These are phyloP conservation scores for Pseudocercospora pini-densiflorae DNA, from an alignment of 2,329 filamentous ascomycete genomes.

Conservation along the genomic window DNA sequence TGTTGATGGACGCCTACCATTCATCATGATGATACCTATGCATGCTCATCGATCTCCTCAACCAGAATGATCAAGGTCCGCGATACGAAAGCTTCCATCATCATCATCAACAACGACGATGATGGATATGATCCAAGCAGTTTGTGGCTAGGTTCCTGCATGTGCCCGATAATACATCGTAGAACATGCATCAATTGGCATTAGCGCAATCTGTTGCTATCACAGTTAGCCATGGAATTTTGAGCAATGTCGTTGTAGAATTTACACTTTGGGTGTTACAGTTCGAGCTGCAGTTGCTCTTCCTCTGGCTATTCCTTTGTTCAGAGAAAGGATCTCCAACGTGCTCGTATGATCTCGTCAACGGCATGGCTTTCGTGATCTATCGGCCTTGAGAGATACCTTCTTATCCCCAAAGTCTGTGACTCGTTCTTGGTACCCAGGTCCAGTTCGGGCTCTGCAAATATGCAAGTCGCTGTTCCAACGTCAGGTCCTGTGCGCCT, in stretches of 20 bases:
- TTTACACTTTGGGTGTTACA: not conserved
- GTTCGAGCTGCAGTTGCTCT: not conserved
- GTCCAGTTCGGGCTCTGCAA: not conserved
- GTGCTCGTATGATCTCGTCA: not conserved
- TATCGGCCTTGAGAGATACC: not conserved
- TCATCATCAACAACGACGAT: no score
- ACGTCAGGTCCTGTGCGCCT: not conserved
- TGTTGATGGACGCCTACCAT: not conserved
- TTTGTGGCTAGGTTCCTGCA: not conserved
- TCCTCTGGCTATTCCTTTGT: not conserved
- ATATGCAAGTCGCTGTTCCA: not conserved
- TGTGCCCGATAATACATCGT: not conserved
- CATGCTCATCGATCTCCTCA: not conserved
- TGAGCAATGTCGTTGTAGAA: not conserved
- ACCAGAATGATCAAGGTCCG: not conserved
- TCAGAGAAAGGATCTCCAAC: not conserved
- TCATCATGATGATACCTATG: not conserved
- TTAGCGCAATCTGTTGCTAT: not conserved
- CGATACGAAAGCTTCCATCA: no score
- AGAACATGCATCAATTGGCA: not conserved
- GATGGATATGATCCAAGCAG: no score
- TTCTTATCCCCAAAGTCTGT: not conserved
- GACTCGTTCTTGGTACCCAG: not conserved
- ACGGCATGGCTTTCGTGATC: not conserved
- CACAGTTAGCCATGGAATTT: not conserved